Evolutionary conservation across 768 basidiomycete species (phyloP).

Genomic region (Roridomyces roridus): DNA sequence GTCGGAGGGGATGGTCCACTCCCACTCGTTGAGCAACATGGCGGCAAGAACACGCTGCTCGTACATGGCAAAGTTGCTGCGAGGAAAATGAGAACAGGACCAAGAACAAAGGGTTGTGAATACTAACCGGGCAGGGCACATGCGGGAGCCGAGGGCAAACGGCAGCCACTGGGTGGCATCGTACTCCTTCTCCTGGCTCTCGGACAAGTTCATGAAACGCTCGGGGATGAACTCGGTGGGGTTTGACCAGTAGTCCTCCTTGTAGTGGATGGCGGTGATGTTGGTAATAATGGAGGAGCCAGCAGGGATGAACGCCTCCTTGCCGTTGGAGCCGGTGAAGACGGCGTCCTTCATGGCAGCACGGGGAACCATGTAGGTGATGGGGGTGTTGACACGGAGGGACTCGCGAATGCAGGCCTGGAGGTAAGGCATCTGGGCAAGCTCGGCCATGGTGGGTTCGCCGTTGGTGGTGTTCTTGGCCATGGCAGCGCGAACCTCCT

Average conservation of each 20-base stretch:
- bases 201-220: constrained; percentile 30
- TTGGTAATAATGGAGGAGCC: constrained; percentile 37
- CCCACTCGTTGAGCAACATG: constrained; percentile 5
- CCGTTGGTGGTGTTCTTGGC: constrained; percentile 29
- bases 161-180: constrained; percentile 31
- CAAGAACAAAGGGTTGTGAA: too few species aligned
- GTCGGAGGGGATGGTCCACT: constrained; percentile 5
- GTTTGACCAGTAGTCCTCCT: constrained; percentile 33
- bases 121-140: constrained; percentile 35
- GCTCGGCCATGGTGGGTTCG: constrained; percentile 27
- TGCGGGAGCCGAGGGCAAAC: constrained; percentile 39
- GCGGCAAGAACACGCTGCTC: constrained; percentile 14
- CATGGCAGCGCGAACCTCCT: constrained; percentile 41
- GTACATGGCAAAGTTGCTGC: constrained; percentile 11
- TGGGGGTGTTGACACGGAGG: constrained; percentile 40
- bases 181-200: background rate
- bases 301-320: too few species aligned
- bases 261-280: constrained; percentile 39
- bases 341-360: constrained; percentile 34
- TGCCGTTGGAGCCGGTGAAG: constrained; percentile 22
- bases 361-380: constrained; percentile 34
- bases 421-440: constrained; percentile 33
- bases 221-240: constrained; percentile 37
- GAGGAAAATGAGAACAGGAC: too few species aligned
- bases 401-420: constrained; percentile 47